phyloP scores from a whole-genome alignment of 1,139 yeast genomes.

The Debaryomycetaceae sp. region DNA sequence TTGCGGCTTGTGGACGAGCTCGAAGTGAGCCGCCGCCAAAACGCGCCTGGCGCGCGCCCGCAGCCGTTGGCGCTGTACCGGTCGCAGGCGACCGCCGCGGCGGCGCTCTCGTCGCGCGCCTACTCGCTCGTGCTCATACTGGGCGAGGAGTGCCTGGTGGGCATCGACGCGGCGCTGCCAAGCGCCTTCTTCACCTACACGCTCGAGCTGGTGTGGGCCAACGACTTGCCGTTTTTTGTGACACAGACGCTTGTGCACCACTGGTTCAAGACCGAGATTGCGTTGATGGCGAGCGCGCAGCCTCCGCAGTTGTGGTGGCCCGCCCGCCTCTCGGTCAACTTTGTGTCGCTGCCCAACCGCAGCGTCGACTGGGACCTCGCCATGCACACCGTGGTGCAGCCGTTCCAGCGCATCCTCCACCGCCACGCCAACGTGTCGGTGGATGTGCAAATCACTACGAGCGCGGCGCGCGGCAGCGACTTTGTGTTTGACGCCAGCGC shows the following conservation, averaged over 20 bases:
- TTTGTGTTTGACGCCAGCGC: neutral
- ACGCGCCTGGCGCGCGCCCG: constrained; percentile 1
- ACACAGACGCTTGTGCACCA: constrained; percentile 33
- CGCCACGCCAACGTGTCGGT: constrained; percentile 1
- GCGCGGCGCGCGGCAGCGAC: neutral
- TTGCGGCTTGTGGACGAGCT: constrained; percentile 19
- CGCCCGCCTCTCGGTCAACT: constrained; percentile 1
- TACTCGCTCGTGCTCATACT: constrained; percentile 26
- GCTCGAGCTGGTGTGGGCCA: constrained; percentile 27
- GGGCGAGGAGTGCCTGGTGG: constrained; percentile 29
- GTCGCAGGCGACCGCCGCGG: too few species aligned
- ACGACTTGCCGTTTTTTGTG: constrained; percentile 38
- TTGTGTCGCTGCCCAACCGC: neutral
- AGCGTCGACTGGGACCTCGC: constrained; percentile 3
- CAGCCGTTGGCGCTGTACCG: constrained; percentile 1
- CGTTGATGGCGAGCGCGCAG: constrained; percentile 7
- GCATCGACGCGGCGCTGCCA: constrained; percentile 33
- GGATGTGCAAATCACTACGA: neutral
- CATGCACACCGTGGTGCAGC: constrained; percentile 1
- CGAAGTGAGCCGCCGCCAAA: constrained; percentile 3
- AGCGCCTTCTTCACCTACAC: constrained; percentile 35
- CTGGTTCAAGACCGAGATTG: constrained; percentile 20
- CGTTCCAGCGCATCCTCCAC: constrained; percentile 4
- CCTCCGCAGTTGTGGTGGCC: constrained; percentile 3
- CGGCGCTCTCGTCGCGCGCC: constrained; percentile 9